Evolutionary conservation across 1,284 basidiomycete species (phyloP).

Genomic region (Ceratobasidium sp.): DNA sequence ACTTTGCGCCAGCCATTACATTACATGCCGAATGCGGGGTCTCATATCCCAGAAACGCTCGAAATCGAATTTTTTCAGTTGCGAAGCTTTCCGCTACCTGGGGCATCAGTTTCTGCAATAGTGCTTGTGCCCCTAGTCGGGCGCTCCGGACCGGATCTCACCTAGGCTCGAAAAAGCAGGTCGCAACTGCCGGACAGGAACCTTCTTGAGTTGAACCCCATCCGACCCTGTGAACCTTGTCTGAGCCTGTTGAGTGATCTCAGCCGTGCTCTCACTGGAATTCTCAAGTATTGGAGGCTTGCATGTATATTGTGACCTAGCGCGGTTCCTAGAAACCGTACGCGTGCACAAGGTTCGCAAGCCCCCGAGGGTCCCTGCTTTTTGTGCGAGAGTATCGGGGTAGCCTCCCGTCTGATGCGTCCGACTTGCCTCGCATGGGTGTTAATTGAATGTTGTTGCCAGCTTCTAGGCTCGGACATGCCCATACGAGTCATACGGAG

Average conservation of each 20-base stretch:
- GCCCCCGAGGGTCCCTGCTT: conserved; percentile 2
- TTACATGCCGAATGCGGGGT: background rate
- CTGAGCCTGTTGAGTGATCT: background rate
- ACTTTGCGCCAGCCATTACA: conserved; percentile 3
- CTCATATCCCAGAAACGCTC: background rate
- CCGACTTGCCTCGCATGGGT: conserved; percentile 20
- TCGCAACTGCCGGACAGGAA: conserved; percentile 4
- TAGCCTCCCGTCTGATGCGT: conserved; percentile 9
- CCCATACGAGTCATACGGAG: conserved; percentile 9
- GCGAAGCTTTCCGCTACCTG: conserved; percentile 6
- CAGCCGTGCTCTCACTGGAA: conserved; percentile 14
- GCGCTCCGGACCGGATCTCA: conserved; percentile 25
- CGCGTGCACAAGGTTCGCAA: background rate
- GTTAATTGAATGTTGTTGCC: conserved; percentile 14
- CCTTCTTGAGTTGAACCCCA: conserved; percentile 32
- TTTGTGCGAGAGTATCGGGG: conserved; percentile 7
- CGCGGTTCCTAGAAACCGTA: too few species aligned
- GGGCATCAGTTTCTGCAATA: conserved; percentile 20
- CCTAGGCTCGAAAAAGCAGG: conserved; percentile 11
- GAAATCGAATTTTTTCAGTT: background rate
- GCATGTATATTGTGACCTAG: background rate
- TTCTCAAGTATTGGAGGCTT: background rate
- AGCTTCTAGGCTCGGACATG: conserved; percentile 14
- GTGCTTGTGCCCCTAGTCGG: background rate
- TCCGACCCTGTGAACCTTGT: conserved; percentile 11